Base-by-base conservation (phyloP, 306 rosid species). In the Quillaja saponaria region DNA sequence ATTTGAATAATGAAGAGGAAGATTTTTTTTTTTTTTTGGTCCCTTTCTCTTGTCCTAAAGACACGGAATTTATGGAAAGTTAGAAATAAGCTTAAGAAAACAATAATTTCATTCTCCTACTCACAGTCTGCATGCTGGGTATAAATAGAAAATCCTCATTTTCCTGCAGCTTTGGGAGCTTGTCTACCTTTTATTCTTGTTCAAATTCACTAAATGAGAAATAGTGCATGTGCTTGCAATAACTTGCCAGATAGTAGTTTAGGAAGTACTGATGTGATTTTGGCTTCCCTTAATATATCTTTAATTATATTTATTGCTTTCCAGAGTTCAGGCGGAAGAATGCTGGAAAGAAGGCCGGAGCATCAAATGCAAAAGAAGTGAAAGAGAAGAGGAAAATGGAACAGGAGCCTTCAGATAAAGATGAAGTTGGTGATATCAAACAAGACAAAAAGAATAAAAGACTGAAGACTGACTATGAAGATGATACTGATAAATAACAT, bases 301-400 rank as follows among this genome's bases (percentile, higher is more conserved):
- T 39, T 35, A 15, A 34, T 41, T 51, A 56, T 31, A 56, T 76
- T 53, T 63, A 34, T 61, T 68, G 14, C 7, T 20, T 33, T 62
- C 45, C 82, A 86, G 97, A 88, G 84, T 79, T 85, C 62, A 82
- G 91, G 73, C 79, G 51, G 80, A 86, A 77, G 83, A 86, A 79
- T 53, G 94, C 88, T 0, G 94, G 74, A 55, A 92, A 86, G 78
- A 92, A 69, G 73, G 84, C 81, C 0, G 75, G 55, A 20, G 82
- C 75, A 18, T 72, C 88, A 21, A 81, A 81, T 57, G 87, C 33
- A 9, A 78, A 69, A 55, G 87, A 82, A 37, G 59, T 10, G 49
- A 89, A 73, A 37, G 85, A 82, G 87, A 86, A 82, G 71, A 82
- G 87, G 11, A 90, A 80, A 47, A n/a, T 72, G 64, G 86, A 75